Evolutionary conservation across 805 yeast species (phyloP).

Genomic region (Starmera amethionina): DNA sequence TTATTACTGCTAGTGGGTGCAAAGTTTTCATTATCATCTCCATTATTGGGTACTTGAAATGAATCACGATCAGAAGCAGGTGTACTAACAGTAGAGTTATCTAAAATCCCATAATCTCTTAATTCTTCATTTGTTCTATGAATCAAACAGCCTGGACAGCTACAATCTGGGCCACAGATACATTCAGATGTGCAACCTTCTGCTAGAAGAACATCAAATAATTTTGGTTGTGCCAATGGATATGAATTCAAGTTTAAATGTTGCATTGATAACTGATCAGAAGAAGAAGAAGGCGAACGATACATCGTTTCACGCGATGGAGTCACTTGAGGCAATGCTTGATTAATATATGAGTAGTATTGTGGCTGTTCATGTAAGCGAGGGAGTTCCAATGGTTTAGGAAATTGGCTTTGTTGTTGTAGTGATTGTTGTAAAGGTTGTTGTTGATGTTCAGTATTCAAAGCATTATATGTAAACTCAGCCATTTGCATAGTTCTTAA

Average conservation of each 20-base stretch:
- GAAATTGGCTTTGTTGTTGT: neutral
- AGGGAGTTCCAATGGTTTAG: neutral
- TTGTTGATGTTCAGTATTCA: neutral
- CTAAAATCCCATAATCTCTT: constrained; percentile 13
- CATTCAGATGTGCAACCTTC: constrained; percentile 17
- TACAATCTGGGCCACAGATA: constrained; percentile 17
- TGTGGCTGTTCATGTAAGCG: too few species aligned
- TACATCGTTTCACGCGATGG: too few species aligned
- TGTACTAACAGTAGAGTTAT: constrained; percentile 9
- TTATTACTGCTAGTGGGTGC: neutral
- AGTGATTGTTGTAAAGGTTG: neutral
- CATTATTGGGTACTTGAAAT: neutral
- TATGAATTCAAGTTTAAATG: too few species aligned
- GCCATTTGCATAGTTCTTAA: neutral
- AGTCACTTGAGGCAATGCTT: too few species aligned
- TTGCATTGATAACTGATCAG: too few species aligned
- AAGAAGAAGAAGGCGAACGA: too few species aligned
- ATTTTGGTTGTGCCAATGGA: neutral
- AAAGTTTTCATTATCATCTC: too few species aligned
- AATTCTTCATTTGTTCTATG: constrained; percentile 19
- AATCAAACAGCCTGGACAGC: constrained; percentile 17
- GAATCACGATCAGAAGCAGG: constrained; percentile 2
- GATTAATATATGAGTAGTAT: too few species aligned
- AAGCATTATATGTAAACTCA: neutral
- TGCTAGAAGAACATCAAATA: constrained; percentile 12